Conservation (phyloP, 2,329 filamentous ascomycete species). For the Ophiostoma tasmaniense region DNA sequence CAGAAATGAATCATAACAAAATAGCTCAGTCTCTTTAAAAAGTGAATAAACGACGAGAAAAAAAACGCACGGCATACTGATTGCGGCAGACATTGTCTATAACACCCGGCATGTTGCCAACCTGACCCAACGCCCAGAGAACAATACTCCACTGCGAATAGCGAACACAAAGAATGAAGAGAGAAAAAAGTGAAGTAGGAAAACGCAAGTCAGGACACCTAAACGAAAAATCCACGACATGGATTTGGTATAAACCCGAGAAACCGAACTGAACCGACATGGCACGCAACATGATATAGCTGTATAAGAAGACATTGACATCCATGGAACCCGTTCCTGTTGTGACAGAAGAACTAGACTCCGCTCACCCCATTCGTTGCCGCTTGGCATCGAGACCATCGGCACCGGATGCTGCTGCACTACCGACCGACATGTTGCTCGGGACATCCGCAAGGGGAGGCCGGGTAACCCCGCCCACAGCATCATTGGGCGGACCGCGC, state of each 20-base stretch:
- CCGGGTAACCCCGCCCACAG: slow-evolving; percentile 25
- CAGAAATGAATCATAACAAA: neutral
- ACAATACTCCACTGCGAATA: neutral
- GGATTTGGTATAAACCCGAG: neutral
- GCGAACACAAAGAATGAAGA: neutral
- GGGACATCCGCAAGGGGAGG: slow-evolving; percentile 44
- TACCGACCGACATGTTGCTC: slow-evolving; percentile 31
- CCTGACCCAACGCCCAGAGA: neutral
- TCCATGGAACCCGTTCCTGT: neutral
- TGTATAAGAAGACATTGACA: too few species aligned
- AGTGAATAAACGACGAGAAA: neutral
- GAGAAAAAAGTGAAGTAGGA: neutral
- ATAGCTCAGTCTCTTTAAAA: neutral
- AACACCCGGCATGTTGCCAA: neutral
- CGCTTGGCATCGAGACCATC: slow-evolving; percentile 42
- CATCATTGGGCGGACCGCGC: slow-evolving; percentile 31
- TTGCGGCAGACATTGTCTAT: neutral
- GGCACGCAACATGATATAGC: neutral
- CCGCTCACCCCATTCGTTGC: slow-evolving; percentile 32
- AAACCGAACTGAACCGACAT: neutral
- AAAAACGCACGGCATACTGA: neutral
- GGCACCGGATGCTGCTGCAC: slow-evolving; percentile 21
- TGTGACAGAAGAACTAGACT: neutral
- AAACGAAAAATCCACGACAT: neutral
- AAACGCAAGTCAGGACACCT: neutral